phyloP scores from a whole-genome alignment of 208 protist genomes.

The Paratrypanosoma confusum region DNA sequence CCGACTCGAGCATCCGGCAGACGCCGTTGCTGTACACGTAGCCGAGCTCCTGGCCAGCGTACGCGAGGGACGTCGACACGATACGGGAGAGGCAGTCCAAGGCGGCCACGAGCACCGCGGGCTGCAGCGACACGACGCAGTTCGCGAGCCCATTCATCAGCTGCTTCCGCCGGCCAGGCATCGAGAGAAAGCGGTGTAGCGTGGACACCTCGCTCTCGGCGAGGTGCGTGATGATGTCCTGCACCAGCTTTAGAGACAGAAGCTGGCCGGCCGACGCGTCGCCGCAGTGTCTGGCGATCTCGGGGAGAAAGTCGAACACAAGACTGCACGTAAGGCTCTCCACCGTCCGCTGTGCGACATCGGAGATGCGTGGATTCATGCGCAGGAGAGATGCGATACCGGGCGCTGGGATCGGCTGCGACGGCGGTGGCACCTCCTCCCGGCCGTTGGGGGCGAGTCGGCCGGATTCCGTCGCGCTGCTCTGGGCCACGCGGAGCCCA shows the following conservation, averaged over 20 bases:
- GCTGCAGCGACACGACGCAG: slow-evolving; percentile 74
- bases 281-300: slow-evolving; percentile 47
- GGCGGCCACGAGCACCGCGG: slow-evolving; percentile 71
- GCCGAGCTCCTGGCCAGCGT: slow-evolving; percentile 76
- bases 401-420: no score
- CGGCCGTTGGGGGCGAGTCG: no score
- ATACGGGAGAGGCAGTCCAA: slow-evolving; percentile 86
- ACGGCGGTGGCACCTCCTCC: no score
- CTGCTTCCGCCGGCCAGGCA: slow-evolving; percentile 26
- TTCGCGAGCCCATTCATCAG: slow-evolving; percentile 82
- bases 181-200: slow-evolving; percentile 25
- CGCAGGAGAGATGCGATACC: no score
- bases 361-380: no score
- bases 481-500: no score
- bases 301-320: slow-evolving; percentile 47
- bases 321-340: no score
- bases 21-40: slow-evolving; percentile 88
- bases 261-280: slow-evolving; percentile 60
- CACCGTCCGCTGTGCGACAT: no score
- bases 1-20: slow-evolving; percentile 85
- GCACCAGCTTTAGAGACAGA: slow-evolving; percentile 47
- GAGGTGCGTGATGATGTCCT: slow-evolving; percentile 36
- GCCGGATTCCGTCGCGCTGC: no score
- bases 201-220: slow-evolving; percentile 13
- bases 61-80: slow-evolving; percentile 23